Base-by-base conservation (phyloP, 1,284 basidiomycete genomes). In the Ceratobasidium papillatum region DNA sequence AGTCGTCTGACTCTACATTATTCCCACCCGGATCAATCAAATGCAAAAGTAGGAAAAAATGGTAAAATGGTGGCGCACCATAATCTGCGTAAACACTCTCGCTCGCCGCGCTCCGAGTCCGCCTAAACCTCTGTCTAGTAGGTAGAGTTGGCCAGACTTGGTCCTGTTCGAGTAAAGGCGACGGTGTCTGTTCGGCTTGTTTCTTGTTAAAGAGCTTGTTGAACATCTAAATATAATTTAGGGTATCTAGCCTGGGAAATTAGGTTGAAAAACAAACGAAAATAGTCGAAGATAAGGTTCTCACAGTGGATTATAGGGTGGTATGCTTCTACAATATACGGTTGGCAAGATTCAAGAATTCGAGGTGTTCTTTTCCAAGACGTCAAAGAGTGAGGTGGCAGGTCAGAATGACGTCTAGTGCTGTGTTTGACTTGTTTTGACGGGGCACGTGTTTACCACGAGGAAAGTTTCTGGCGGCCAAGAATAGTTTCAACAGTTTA, bases 11-110 rank as follows among this genome's bases (percentile, higher is more conserved):
- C 11, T 51, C 69, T 72, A 32, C 7, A 45, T 22, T 51, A 0
- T 25, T n/a, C 34, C 19, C 30, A 58, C 5, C n/a, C n/a, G n/a
- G n/a, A 58, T 34, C 25, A 58, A 58, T 17, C 56, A 17, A 3
- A 12, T n/a, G 36, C 17, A 59, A 9, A 32, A 34, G 11, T 19
- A 5, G 4, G 38, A 22, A 59, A 38, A 38, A 38, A 38, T 7
- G 30, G 27, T 3, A 27, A 56, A 27, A 27, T 8, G 54, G 22
- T 14, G 17, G 22, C 69, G 8, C 9, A 52, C 69, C 41, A 61
- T 72, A 72, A 59, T 72, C 69, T 3, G 69, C 69, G 41, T 72
- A 72, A 34, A 72, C n/a, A n/a, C 69, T 72, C 45, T 72, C 69
- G 19, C 56, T 61, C 22, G 69, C 69, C 9, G 69, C 69, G 19